These are phyloP conservation scores for Citrus mangshanensis DNA, from an alignment of 345 rosid genomes.

Conservation along the genomic window DNA sequence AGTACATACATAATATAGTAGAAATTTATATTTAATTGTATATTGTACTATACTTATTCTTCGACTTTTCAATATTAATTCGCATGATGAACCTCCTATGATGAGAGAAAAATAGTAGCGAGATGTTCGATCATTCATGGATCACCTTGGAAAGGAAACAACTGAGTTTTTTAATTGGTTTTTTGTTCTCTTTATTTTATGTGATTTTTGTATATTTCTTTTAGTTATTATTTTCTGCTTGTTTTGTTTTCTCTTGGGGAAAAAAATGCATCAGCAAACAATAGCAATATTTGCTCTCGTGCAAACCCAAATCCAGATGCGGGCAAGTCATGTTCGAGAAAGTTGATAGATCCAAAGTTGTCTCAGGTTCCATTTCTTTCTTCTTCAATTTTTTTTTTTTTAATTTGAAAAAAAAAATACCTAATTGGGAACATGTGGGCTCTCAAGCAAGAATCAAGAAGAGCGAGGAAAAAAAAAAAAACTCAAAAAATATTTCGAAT, in stretches of 20 bases:
- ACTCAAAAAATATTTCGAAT: background rate
- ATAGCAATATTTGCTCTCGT: constrained; percentile 22
- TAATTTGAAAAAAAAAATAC: background rate
- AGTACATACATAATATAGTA: background rate
- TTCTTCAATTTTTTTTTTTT: background rate
- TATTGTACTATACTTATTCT: background rate
- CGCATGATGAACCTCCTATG: constrained; percentile 5
- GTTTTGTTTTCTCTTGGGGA: constrained; percentile 30
- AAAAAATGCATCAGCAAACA: constrained; percentile 36
- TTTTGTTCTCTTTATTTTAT: constrained; percentile 18
- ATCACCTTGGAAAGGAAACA: constrained; percentile 34
- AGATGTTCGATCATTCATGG: constrained; percentile 25
- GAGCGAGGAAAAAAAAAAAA: background rate
- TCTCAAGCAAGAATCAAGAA: constrained; percentile 38
- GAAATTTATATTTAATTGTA: background rate
- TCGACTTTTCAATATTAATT: background rate
- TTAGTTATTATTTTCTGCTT: background rate
- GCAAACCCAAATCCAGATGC: constrained; percentile 23
- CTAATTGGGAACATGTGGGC: constrained; percentile 55
- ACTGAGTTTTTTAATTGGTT: background rate
- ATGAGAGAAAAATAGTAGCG: constrained; percentile 13
- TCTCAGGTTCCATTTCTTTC: constrained; percentile 11
- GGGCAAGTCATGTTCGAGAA: constrained; percentile 26
- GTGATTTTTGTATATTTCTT: background rate
- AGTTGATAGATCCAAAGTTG: constrained; percentile 55